Conservation (phyloP, 2,329 filamentous ascomycete genomes). For the Magnaporthales sp. region DNA sequence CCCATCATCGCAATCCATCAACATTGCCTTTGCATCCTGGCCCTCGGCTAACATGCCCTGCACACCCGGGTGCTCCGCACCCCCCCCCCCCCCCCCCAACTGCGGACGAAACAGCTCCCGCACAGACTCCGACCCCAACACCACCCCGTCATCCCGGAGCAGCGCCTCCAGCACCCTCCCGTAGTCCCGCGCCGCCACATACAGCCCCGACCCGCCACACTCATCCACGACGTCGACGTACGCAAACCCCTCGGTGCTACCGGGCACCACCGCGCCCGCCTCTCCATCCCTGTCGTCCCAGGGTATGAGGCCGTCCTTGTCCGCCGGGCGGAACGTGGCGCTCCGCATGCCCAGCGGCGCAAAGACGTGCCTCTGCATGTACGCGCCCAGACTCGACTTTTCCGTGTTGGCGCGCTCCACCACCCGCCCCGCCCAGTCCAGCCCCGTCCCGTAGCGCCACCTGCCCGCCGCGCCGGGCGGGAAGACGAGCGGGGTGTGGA, state of each 20-base stretch:
- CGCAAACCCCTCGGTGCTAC: not conserved
- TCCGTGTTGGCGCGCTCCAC: too few relatives aligned
- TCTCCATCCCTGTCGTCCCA: not conserved
- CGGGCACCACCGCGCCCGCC: not conserved
- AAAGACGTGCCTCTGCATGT: slow-evolving; percentile 3
- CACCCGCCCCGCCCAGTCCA: slow-evolving; percentile 5
- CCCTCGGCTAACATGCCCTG: not conserved
- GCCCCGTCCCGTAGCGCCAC: slow-evolving; percentile 3
- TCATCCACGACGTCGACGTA: slow-evolving; percentile 5
- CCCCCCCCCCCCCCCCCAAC: too few relatives aligned
- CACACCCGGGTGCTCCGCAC: not conserved
- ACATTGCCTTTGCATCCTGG: not conserved
- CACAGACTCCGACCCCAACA: not conserved
- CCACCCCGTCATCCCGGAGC: too few relatives aligned
- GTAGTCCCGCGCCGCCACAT: not conserved
- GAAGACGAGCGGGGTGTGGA: slow-evolving; percentile 5
- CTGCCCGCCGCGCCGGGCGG: slow-evolving; percentile 1
- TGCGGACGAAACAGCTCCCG: slow-evolving; percentile 6
- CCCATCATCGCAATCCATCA: too few relatives aligned
- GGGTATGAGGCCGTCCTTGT: too few relatives aligned
- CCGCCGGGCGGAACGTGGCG: slow-evolving; percentile 4
- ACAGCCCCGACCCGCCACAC: slow-evolving; percentile 1
- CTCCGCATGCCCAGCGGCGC: slow-evolving; percentile 1
- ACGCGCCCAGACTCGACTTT: too few relatives aligned
- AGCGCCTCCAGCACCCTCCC: too few relatives aligned